phyloP scores from a whole-genome alignment of 441 rosid species.

The Brassica balearica region DNA sequence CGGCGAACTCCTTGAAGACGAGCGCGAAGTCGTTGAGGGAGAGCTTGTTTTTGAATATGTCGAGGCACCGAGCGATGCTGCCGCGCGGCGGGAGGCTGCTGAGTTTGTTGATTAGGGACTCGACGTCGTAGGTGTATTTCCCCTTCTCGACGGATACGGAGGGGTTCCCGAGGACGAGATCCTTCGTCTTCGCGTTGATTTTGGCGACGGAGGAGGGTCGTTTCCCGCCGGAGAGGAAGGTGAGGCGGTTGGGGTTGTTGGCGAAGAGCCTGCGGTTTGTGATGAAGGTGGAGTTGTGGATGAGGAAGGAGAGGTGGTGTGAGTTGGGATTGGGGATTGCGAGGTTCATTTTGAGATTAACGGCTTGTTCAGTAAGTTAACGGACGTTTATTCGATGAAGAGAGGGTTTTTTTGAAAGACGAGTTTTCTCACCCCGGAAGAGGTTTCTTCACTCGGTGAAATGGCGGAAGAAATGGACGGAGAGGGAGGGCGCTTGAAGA shows the following conservation, averaged over 20 bases:
- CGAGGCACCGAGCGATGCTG: slow-evolving; percentile 89
- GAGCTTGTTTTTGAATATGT: slow-evolving; percentile 85
- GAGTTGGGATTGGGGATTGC: slow-evolving; percentile 55
- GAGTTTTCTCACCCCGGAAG: slow-evolving; percentile 19
- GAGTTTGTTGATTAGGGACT: slow-evolving; percentile 90
- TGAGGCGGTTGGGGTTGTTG: slow-evolving; percentile 41
- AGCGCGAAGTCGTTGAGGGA: slow-evolving; percentile 82
- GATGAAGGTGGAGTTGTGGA: slow-evolving; percentile 41
- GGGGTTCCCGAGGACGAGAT: slow-evolving; percentile 78
- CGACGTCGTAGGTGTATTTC: slow-evolving; percentile 92
- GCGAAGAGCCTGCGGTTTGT: slow-evolving; percentile 43
- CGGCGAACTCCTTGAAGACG: slow-evolving; percentile 93
- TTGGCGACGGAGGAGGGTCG: slow-evolving; percentile 36
- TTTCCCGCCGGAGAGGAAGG: slow-evolving; percentile 44
- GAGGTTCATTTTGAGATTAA: slow-evolving; percentile 53
- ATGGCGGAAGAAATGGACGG: slow-evolving; percentile 36
- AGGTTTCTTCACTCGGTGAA: slow-evolving; percentile 25
- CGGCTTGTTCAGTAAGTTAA: neutral
- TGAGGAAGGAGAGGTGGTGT: slow-evolving; percentile 48
- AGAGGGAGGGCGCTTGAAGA: slow-evolving; percentile 25
- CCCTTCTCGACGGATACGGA: slow-evolving; percentile 84
- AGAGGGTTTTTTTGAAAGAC: neutral
- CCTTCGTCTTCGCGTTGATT: slow-evolving; percentile 63
- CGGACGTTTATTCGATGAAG: neutral
- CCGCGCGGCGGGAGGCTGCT: slow-evolving; percentile 97